Base-by-base conservation (phyloP, 2,329 filamentous ascomycete genomes). In the Pseudogymnoascus sp. region DNA sequence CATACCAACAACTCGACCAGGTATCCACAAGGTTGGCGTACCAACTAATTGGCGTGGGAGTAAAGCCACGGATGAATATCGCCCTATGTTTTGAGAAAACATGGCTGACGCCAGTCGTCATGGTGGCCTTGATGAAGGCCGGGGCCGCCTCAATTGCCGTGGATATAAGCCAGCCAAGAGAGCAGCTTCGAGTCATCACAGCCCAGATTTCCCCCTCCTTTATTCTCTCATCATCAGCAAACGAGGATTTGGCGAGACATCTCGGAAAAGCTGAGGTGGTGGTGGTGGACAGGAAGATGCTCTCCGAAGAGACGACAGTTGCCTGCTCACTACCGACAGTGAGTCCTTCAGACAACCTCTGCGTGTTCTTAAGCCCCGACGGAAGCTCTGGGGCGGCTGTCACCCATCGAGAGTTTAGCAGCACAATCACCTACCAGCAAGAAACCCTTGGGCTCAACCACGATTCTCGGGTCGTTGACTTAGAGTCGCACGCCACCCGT, bases 91-190 rank as follows among this genome's bases (percentile, higher is more conserved):
- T 69, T 23, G 67, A 69, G 35, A 72, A 71, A 60, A 70, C 69
- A 40, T 40, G 38, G 31, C 68, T 63, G 35, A 63, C 68, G 31
- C 60, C 68, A 18, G 64, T 70, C 6, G 67, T 67, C 11, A 70
- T 71, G 67, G 60, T 73, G 16, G 67, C 64, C 38, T 66, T 73
- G 4, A 59, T 71, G 33, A 68, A 69, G 60, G 66, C 68, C 25
- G 71, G 71, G 8, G 68, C 65, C 21, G 68, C 65, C 5, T 73
- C 69, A 28, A 69, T 74, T 42, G 66, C 70, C 5, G 50, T 74
- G 5, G 69, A 73, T 28, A 60, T 23, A 63, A 62, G 53, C 33
- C 61, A 28, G 6, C 62, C 66, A 47, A 35, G 42, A 16, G 28
- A 37, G 8, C 62, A 63, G 14, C 60, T 42, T 23, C 33, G 33